Evolutionary conservation across 306 rosid species (phyloP).

Genomic region (Rosa chinensis): DNA sequence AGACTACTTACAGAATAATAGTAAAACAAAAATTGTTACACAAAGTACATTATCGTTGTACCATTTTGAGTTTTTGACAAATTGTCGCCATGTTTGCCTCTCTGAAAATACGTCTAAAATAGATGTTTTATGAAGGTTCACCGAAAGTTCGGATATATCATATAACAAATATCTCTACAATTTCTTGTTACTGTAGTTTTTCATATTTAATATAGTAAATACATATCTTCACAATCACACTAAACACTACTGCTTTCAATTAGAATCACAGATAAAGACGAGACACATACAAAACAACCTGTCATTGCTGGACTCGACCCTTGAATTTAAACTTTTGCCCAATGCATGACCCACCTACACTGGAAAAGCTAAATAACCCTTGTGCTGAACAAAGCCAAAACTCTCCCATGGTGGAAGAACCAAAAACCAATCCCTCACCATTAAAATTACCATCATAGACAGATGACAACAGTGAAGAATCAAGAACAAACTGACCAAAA

Average conservation of each 20-base stretch:
- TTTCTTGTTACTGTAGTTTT: neutral
- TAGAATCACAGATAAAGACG: slow-evolving; percentile 5
- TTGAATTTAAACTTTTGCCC: slow-evolving; percentile 45
- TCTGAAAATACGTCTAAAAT: neutral
- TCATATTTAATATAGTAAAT: slow-evolving; percentile 1
- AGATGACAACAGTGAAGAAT: slow-evolving; percentile 4
- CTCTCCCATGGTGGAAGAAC: slow-evolving; percentile 59
- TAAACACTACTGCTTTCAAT: slow-evolving; percentile 12
- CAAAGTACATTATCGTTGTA: neutral
- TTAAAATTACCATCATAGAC: slow-evolving; percentile 16
- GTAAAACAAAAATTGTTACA: neutral
- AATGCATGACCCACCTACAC: slow-evolving; percentile 55
- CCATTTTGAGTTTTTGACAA: neutral
- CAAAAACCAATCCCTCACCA: slow-evolving; percentile 76
- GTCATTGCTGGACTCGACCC: slow-evolving; percentile 39
- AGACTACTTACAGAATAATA: neutral
- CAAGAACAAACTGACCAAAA: neutral
- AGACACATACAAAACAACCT: slow-evolving; percentile 6
- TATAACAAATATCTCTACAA: neutral
- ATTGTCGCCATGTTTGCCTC: neutral
- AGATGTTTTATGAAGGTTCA: neutral
- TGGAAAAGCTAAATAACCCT: slow-evolving; percentile 5
- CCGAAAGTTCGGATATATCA: neutral
- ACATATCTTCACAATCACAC: slow-evolving; percentile 10
- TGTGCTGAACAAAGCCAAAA: slow-evolving; percentile 22